phyloP scores from a whole-genome alignment of 2,329 filamentous ascomycete genomes.

The Aureobasidium sp. region DNA sequence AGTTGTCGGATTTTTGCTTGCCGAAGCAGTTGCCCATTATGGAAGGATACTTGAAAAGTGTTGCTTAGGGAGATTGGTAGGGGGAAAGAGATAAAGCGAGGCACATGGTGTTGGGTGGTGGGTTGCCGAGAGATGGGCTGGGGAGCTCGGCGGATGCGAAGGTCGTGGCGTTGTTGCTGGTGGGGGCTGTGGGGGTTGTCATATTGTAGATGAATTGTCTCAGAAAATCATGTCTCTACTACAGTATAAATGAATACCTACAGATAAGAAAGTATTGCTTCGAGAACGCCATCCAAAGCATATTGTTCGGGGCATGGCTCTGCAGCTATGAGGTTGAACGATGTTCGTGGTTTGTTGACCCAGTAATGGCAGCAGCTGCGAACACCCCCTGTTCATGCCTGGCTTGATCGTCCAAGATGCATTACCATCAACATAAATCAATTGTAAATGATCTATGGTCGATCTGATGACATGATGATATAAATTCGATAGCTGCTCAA shows the following conservation, averaged over 20 bases:
- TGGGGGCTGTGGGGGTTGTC: background rate
- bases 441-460: background rate
- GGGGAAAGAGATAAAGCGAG: background rate
- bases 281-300: too few relatives aligned
- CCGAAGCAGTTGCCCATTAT: slow-evolving; percentile 83
- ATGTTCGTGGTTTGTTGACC: background rate
- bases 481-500: too few relatives aligned
- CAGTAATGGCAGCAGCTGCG: background rate
- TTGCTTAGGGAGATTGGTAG: background rate
- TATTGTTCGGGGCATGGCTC: background rate
- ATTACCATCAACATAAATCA: too few relatives aligned
- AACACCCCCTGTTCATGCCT: background rate
- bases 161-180: background rate
- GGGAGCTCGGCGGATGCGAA: background rate
- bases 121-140: background rate
- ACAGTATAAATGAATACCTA: too few relatives aligned
- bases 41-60: background rate
- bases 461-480: background rate
- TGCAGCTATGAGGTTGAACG: background rate
- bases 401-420: background rate
- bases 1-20: slow-evolving; percentile 57
- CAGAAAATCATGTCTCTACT: background rate
- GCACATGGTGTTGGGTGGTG: background rate
- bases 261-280: background rate
- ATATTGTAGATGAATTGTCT: background rate